Conservation (phyloP, 306 rosid species). For the Parietaria judaica region DNA sequence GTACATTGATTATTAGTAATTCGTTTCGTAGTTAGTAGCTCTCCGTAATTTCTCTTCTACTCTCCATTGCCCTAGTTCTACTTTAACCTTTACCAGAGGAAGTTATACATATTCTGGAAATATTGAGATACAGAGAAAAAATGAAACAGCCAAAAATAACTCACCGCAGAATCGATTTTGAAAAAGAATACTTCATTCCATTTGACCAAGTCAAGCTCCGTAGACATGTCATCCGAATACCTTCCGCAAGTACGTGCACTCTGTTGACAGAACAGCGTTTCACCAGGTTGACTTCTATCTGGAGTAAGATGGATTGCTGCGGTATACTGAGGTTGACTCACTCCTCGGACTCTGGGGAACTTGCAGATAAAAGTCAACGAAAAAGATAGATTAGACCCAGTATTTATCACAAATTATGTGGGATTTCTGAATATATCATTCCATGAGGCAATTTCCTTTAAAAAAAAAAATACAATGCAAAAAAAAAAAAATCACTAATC, state of each 20-base stretch:
- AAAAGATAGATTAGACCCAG: not conserved
- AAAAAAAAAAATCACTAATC: no score
- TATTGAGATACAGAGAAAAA: not conserved
- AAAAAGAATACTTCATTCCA: conserved; percentile 97
- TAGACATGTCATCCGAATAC: conserved; percentile 39
- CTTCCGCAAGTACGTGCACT: conserved; percentile 88
- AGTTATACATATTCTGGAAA: no score
- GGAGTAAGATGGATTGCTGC: conserved; percentile 73
- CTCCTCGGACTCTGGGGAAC: conserved; percentile 61
- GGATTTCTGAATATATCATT: no score
- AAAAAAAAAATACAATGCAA: no score
- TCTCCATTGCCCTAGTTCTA: no score
- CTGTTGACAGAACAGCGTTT: conserved; percentile 53
- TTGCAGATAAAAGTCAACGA: conserved; percentile 16
- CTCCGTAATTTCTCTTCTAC: no score
- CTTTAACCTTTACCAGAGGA: no score
- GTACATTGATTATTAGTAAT: no score
- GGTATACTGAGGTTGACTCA: conserved; percentile 59
- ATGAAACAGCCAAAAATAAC: conserved; percentile 9
- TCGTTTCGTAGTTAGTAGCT: no score
- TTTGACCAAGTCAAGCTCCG: conserved; percentile 58
- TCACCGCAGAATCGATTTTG: conserved; percentile 81
- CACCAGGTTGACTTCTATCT: conserved; percentile 29
- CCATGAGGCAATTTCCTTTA: no score
- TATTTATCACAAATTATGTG: not conserved